phyloP scores from a whole-genome alignment of 2,329 filamentous ascomycete species.

The Didymellaceae sp. region DNA sequence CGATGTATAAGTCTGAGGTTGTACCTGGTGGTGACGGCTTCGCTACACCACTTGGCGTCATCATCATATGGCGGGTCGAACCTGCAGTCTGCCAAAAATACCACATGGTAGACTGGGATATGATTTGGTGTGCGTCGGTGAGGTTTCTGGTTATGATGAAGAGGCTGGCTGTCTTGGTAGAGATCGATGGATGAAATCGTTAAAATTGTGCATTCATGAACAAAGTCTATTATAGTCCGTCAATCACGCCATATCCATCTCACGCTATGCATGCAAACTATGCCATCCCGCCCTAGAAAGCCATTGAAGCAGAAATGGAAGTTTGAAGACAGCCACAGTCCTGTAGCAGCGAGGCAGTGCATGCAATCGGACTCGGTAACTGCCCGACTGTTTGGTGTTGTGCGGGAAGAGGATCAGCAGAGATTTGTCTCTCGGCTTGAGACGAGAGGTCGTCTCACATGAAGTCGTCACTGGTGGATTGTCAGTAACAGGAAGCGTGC shows the following conservation, averaged over 20 bases:
- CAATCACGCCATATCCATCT: not conserved
- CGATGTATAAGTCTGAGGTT: not conserved
- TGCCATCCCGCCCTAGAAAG: constrained; percentile 12
- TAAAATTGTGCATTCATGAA: constrained; percentile 2
- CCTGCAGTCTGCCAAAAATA: not conserved
- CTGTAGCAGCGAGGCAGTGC: not conserved
- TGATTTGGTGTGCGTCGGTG: not conserved
- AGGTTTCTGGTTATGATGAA: not conserved
- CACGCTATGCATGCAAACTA: constrained; percentile 22
- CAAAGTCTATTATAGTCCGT: constrained; percentile 4
- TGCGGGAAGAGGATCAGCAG: constrained; percentile 15
- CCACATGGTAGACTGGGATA: not conserved
- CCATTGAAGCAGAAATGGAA: constrained; percentile 14
- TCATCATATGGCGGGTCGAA: not conserved
- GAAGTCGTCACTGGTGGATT: constrained; percentile 43
- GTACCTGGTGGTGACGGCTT: not conserved
- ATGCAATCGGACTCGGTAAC: constrained; percentile 9
- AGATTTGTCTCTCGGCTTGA: constrained; percentile 3
- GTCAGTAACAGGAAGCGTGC: constrained; percentile 25
- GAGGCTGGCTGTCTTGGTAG: not conserved
- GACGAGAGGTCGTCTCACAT: constrained; percentile 37
- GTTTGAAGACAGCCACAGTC: constrained; percentile 1
- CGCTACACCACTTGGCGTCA: constrained; percentile 8
- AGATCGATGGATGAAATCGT: not conserved
- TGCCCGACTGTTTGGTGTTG: constrained; percentile 16